A percentile compares a stretch with the other conserved stretches of the same genome.
phyloP scores from a whole-genome alignment of 768 basidiomycete genomes.

The Trametes villosa region DNA sequence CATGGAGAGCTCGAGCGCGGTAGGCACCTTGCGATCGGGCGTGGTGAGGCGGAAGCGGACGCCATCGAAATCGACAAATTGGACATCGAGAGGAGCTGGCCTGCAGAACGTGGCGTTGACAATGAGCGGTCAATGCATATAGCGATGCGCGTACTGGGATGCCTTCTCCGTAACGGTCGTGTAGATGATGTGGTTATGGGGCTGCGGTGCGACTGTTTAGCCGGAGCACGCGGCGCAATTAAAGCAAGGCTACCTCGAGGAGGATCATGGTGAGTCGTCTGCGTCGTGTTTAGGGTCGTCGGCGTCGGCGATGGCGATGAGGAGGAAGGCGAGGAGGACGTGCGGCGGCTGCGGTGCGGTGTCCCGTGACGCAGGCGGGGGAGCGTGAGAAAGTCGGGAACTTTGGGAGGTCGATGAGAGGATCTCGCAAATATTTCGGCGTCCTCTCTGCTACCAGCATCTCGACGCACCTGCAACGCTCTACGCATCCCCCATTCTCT shows the following conservation, averaged over 20 bases:
- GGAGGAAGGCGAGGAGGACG: not conserved
- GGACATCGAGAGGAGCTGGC: constrained; percentile 88
- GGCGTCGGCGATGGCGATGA: constrained; percentile 4
- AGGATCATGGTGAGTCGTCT: constrained; percentile 75
- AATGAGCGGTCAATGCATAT: constrained; percentile 8
- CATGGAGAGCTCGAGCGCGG: constrained; percentile 83
- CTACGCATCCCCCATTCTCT: constrained; percentile 1
- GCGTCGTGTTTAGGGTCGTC: not conserved
- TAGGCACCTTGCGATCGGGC: constrained; percentile 77
- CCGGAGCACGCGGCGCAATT: not conserved
- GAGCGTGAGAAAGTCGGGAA: constrained; percentile 22
- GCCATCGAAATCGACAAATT: constrained; percentile 97
- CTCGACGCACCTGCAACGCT: constrained; percentile 4
- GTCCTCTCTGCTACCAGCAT: constrained; percentile 21
- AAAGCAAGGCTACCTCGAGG: constrained; percentile 63
- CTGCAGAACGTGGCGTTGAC: constrained; percentile 44
- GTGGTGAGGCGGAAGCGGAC: constrained; percentile 94
- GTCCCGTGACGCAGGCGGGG: constrained; percentile 17
- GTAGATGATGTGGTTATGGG: constrained; percentile 93
- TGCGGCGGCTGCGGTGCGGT: constrained; percentile 3
- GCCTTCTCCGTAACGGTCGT: constrained; percentile 87
- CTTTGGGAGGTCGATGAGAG: not conserved
- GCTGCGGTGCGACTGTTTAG: constrained; percentile 45
- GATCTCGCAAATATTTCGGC: constrained; percentile 28
- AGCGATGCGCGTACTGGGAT: constrained; percentile 61